Conservation (phyloP, 805 yeast genomes). For the Pichia cephalocereana region DNA sequence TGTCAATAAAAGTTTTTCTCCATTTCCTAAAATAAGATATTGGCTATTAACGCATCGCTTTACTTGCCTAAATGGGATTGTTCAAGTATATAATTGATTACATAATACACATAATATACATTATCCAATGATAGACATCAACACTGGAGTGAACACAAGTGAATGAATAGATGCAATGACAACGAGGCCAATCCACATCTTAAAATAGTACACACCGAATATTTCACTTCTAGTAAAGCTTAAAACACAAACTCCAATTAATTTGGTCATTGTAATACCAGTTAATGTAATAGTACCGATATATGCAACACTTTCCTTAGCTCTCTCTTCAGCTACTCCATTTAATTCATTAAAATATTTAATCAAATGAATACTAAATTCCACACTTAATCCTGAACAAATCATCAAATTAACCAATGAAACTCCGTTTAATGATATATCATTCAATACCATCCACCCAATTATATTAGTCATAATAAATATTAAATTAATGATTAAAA, state of each 20-base stretch:
- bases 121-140: conserved; percentile 50
- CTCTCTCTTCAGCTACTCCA: conserved; percentile 18
- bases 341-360: conserved; percentile 37
- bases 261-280: conserved; percentile 84
- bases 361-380: conserved; percentile 82
- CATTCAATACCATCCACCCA: conserved; percentile 70
- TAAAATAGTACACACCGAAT: conserved; percentile 83
- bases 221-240: conserved; percentile 84
- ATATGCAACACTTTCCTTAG: conserved; percentile 53
- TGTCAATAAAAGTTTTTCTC: too few species aligned
- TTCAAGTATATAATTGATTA: too few species aligned
- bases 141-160: conserved; percentile 67
- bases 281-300: conserved; percentile 89
- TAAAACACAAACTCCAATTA: conserved; percentile 78
- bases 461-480: conserved; percentile 66
- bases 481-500: conserved; percentile 48
- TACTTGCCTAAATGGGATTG: too few species aligned
- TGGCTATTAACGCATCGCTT: too few species aligned
- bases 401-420: conserved; percentile 82
- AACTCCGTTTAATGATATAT: conserved; percentile 77
- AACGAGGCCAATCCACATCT: conserved; percentile 87
- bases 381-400: conserved; percentile 91
- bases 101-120: too few species aligned
- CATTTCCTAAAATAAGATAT: too few species aligned
- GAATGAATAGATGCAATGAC: conserved; percentile 72